A percentile compares a stretch with the other conserved stretches of the same genome.
Conservation (phyloP, 345 rosid genomes). For the Citrus trifoliata region DNA sequence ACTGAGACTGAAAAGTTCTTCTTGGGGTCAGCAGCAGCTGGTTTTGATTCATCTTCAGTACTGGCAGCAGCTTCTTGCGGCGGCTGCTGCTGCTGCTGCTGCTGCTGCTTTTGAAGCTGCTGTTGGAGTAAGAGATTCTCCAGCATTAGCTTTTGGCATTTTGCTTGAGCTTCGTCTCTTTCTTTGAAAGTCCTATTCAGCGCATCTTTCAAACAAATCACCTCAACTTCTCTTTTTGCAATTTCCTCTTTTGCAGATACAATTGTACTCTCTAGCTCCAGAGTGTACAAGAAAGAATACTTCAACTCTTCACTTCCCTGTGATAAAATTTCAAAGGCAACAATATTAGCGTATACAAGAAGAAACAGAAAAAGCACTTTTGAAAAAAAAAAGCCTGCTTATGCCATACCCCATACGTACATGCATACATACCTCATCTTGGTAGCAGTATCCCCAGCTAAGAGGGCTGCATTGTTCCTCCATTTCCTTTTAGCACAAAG, state of each 20-base stretch:
- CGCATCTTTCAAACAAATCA: conserved; percentile 38
- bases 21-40: conserved; percentile 8
- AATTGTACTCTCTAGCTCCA: conserved; percentile 46
- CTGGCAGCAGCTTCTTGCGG: not conserved
- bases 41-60: conserved; percentile 38
- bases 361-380: not conserved
- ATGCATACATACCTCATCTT: conserved; percentile 33
- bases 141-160: conserved; percentile 30
- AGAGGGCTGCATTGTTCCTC: conserved; percentile 42
- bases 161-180: conserved; percentile 39
- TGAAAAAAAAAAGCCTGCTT: not conserved
- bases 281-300: conserved; percentile 36
- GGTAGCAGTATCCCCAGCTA: conserved; percentile 28
- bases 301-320: conserved; percentile 52
- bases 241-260: conserved; percentile 53
- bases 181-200: conserved; percentile 35
- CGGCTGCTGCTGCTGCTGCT: conserved; percentile 8
- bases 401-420: not conserved
- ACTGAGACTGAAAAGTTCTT: not conserved
- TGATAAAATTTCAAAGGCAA: not conserved
- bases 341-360: not conserved
- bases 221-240: conserved; percentile 37
- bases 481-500: conserved; percentile 21
- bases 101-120: conserved; percentile 15
- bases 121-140: conserved; percentile 34